Conservation (phyloP, 1,284 basidiomycete species). For the Apiotrichum montevideense region DNA sequence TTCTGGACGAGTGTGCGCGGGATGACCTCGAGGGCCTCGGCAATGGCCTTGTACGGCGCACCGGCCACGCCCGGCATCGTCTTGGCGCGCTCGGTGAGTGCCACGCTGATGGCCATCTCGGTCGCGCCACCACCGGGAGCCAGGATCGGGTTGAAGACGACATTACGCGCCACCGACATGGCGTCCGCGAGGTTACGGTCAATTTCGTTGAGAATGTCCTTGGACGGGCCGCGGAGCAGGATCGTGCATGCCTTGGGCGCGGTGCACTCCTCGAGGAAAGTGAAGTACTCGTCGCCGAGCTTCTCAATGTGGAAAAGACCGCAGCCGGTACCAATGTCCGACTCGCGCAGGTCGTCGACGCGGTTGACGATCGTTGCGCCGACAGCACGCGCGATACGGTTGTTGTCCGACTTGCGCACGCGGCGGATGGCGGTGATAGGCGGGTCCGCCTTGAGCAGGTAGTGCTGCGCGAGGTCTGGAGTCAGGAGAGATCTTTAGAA, state of each 20-base stretch:
- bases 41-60: slow-evolving; percentile 84
- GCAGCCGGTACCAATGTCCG: slow-evolving; percentile 86
- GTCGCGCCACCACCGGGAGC: slow-evolving; percentile 94
- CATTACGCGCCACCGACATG: slow-evolving; percentile 94
- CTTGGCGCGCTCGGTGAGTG: slow-evolving; percentile 75
- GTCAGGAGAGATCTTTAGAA: slow-evolving; percentile 7
- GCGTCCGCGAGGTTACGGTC: slow-evolving; percentile 96
- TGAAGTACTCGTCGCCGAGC: slow-evolving; percentile 98
- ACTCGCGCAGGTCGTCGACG: slow-evolving; percentile 86
- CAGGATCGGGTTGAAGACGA: slow-evolving; percentile 88
- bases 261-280: slow-evolving; percentile 87
- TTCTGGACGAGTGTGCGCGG: slow-evolving; percentile 94
- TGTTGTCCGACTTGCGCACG: slow-evolving; percentile 97
- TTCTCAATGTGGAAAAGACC: slow-evolving; percentile 96
- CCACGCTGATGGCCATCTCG: slow-evolving; percentile 94
- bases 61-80: slow-evolving; percentile 77
- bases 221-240: slow-evolving; percentile 93
- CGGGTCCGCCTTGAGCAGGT: slow-evolving; percentile 73
- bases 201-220: slow-evolving; percentile 97
- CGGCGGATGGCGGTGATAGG: slow-evolving; percentile 81
- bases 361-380: slow-evolving; percentile 97
- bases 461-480: slow-evolving; percentile 86
- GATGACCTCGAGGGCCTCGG: slow-evolving; percentile 96
- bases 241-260: slow-evolving; percentile 98
- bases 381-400: slow-evolving; percentile 90